Evolutionary conservation across 371 early-diverging fungal species (phyloP).

Genomic region (Mucor piriformis): DNA sequence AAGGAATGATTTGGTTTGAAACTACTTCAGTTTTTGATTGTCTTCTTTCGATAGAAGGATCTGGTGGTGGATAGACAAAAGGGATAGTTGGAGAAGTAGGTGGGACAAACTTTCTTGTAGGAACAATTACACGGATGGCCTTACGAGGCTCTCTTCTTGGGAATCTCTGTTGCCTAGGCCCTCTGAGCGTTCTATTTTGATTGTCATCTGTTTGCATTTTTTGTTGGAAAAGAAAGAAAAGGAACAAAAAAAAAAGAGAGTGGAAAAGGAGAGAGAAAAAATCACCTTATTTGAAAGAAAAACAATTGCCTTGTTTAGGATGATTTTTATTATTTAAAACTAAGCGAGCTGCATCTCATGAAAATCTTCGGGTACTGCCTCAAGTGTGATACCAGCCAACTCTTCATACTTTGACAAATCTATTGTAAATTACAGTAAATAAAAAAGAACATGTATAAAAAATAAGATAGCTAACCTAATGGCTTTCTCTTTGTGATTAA

Average conservation of each 20-base stretch:
- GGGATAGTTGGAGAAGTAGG: background rate
- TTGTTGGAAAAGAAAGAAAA: background rate
- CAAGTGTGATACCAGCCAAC: conserved; percentile 26
- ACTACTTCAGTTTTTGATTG: conserved; percentile 19
- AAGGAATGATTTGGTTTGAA: background rate
- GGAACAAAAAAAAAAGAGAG: background rate
- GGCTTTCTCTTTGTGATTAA: conserved; percentile 48
- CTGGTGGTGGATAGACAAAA: conserved; percentile 15
- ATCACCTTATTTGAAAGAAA: background rate
- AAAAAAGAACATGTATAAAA: background rate
- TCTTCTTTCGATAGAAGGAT: conserved; percentile 10
- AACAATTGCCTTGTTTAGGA: conserved; percentile 8
- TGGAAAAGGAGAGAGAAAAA: background rate
- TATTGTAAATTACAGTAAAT: background rate
- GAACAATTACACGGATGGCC: conserved; percentile 2
- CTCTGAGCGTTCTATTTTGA: conserved; percentile 10
- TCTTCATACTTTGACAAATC: conserved; percentile 27
- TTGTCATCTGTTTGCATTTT: conserved; percentile 8
- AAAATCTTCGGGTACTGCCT: conserved; percentile 41
- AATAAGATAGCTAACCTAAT: conserved; percentile 36
- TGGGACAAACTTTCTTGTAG: background rate
- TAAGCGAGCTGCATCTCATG: conserved; percentile 22
- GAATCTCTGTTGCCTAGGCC: conserved; percentile 12
- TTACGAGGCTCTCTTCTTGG: conserved; percentile 6
- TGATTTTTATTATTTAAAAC: background rate